A percentile compares a stretch with the other conserved stretches of the same genome.
These are phyloP conservation scores for Aspergillus chevalieri DNA, from an alignment of 2,329 filamentous ascomycete genomes.

Conservation along the genomic window DNA sequence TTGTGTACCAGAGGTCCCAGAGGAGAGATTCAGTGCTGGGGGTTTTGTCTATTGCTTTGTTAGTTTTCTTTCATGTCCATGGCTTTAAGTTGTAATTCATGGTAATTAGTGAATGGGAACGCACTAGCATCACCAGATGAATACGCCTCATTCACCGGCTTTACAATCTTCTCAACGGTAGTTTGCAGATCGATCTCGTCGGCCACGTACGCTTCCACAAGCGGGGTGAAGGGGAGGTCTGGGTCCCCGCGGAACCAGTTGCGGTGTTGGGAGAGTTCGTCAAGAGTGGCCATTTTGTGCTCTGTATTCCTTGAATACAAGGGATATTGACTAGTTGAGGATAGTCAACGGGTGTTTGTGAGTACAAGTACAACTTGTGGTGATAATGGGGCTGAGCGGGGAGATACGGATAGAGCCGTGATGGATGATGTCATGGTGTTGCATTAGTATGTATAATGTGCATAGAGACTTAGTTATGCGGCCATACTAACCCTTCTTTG, in stretches of 20 bases:
- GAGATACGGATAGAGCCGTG: not conserved
- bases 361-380: no score
- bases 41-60: not conserved
- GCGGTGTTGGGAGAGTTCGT: not conserved
- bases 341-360: no score
- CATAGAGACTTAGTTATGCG: no score
- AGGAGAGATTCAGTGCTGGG: not conserved
- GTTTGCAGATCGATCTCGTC: not conserved
- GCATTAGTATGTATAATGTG: no score
- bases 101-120: not conserved
- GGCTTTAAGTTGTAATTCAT: not conserved
- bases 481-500: no score
- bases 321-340: not conserved
- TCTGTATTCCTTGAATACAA: not conserved
- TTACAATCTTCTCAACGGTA: not conserved
- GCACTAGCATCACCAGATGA: not conserved
- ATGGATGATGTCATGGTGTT: no score
- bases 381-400: not conserved
- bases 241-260: not conserved
- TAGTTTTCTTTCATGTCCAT: not conserved
- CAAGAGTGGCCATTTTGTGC: not conserved
- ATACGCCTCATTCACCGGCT: not conserved
- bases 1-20: slow-evolving; percentile 7
- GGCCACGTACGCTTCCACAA: not conserved
- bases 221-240: not conserved